Percentiles rank a stretch among this genome's conserved stretches.
These are phyloP conservation scores for Phytophthora europaea DNA, from an alignment of 352 stramenopile species.

Conservation along the genomic window DNA sequence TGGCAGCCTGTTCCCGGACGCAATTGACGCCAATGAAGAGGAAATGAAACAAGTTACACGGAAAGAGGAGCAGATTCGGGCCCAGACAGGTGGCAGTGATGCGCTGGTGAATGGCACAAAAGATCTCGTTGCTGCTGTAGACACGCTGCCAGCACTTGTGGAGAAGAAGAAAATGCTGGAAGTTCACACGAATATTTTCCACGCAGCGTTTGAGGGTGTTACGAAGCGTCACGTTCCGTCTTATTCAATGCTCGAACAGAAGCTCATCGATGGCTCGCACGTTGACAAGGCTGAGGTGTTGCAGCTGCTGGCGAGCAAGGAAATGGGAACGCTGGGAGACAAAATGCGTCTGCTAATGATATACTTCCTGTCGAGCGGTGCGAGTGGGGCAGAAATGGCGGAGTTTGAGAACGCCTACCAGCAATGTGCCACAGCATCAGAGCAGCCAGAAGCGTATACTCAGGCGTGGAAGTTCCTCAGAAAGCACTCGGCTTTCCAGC, in stretches of 20 bases:
- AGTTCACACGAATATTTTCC: conserved; percentile 91
- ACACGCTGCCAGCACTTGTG: conserved; percentile 82
- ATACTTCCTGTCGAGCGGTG: conserved; percentile 86
- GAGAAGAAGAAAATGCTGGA: conserved; percentile 93
- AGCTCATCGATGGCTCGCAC: conserved; percentile 84
- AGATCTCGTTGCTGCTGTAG: conserved; percentile 84
- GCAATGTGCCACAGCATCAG: conserved; percentile 51
- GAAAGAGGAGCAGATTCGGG: conserved; percentile 88
- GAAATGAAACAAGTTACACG: conserved; percentile 91
- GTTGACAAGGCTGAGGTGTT: conserved; percentile 78
- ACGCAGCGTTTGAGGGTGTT: conserved; percentile 83
- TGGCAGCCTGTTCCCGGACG: conserved; percentile 80
- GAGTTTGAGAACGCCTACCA: conserved; percentile 83
- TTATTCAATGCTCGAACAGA: conserved; percentile 90
- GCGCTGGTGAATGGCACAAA: conserved; percentile 83
- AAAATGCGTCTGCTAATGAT: conserved; percentile 92
- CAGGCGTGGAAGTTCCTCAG: conserved; percentile 85
- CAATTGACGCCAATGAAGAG: conserved; percentile 90
- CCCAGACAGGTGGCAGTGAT: conserved; percentile 75
- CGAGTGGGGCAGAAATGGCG: conserved; percentile 71
- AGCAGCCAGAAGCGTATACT: conserved; percentile 51
- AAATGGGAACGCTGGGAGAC: conserved; percentile 79
- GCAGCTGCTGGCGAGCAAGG: conserved; percentile 66
- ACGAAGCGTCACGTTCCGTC: conserved; percentile 83
- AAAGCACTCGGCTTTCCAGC: conserved; percentile 86